A percentile compares a stretch with the other conserved stretches of the same genome.
Evolutionary conservation across 306 rosid species (phyloP).

Genomic region (Cicer bijugum): DNA sequence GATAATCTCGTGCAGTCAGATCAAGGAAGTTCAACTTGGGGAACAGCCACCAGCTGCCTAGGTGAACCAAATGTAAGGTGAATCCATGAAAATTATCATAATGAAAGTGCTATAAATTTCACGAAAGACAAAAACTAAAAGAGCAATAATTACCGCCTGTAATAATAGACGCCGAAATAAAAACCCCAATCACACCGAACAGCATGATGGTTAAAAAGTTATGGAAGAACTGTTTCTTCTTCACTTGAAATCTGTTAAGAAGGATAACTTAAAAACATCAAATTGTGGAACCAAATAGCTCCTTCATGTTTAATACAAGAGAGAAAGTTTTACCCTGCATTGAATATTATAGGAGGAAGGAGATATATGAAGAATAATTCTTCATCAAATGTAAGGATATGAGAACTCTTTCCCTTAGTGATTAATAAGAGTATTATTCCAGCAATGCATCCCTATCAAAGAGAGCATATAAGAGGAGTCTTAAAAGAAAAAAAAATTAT

Average conservation of each 20-base stretch:
- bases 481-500: too few relatives aligned
- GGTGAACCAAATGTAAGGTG: conserved; percentile 48
- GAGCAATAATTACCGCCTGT: conserved; percentile 56
- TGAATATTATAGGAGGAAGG: conserved; percentile 94
- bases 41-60: conserved; percentile 87
- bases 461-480: conserved; percentile 23
- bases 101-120: neutral
- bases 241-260: conserved; percentile 83
- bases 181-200: conserved; percentile 86
- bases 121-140: conserved; percentile 2
- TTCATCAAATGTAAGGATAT: conserved; percentile 71
- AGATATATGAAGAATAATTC: conserved; percentile 93
- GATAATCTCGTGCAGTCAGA: conserved; percentile 62
- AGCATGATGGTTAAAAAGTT: conserved; percentile 88
- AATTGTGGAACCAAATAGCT: neutral
- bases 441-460: conserved; percentile 63
- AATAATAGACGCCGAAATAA: conserved; percentile 68
- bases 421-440: conserved; percentile 63
- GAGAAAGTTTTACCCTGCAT: conserved; percentile 74
- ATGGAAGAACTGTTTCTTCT: conserved; percentile 89
- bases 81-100: conserved; percentile 2
- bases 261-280: conserved; percentile 1
- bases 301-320: conserved; percentile 31
- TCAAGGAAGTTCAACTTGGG: conserved; percentile 76
- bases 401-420: conserved; percentile 83